These are phyloP conservation scores for Zygoascus biomembranicola DNA, from an alignment of 805 yeast species.

Conservation along the genomic window DNA sequence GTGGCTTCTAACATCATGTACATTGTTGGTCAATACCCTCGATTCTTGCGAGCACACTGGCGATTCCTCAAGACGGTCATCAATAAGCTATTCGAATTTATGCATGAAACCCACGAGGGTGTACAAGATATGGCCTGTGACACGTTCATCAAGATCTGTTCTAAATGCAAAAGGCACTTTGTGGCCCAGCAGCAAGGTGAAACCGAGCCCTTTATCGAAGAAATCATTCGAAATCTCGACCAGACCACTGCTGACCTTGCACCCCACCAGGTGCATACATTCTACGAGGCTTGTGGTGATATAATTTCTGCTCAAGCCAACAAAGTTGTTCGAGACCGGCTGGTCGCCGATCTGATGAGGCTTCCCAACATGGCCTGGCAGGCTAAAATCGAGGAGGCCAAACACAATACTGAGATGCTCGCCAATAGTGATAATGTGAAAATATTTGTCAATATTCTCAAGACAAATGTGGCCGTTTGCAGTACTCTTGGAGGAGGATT, in stretches of 20 bases:
- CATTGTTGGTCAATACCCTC: slow-evolving; percentile 97
- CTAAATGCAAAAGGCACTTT: slow-evolving; percentile 91
- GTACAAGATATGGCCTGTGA: slow-evolving; percentile 99
- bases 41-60: slow-evolving; percentile 98
- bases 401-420: slow-evolving; percentile 71
- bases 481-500: slow-evolving; percentile 89
- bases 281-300: slow-evolving; percentile 94
- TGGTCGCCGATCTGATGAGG: slow-evolving; percentile 73
- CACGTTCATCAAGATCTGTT: slow-evolving; percentile 91
- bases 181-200: slow-evolving; percentile 82
- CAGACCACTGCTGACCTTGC: slow-evolving; percentile 83
- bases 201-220: slow-evolving; percentile 82
- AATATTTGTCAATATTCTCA: slow-evolving; percentile 85
- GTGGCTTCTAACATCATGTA: slow-evolving; percentile 99
- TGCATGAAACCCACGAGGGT: slow-evolving; percentile 99
- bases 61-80: slow-evolving; percentile 93
- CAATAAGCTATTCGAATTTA: slow-evolving; percentile 89
- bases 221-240: slow-evolving; percentile 76
- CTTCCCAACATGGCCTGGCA: slow-evolving; percentile 94
- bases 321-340: slow-evolving; percentile 56
- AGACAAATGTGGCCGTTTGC: slow-evolving; percentile 93
- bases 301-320: slow-evolving; percentile 82
- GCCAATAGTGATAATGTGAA: slow-evolving; percentile 77
- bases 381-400: slow-evolving; percentile 77
- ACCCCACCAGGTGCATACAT: slow-evolving; percentile 97